These are phyloP conservation scores for Cryptosporidium meleagridis DNA, from an alignment of 169 alveolate species.

Conservation along the genomic window DNA sequence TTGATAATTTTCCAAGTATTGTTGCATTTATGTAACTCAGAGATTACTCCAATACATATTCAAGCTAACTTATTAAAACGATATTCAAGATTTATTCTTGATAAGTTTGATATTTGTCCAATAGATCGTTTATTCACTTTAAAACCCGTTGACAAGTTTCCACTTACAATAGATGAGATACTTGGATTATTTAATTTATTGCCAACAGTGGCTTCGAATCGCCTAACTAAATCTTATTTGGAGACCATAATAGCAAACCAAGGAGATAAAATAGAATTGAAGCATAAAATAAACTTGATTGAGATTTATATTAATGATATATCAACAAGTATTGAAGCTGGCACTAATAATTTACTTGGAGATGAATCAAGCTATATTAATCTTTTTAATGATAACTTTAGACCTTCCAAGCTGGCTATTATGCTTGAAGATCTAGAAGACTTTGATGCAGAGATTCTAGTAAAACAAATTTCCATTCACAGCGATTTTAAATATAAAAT, in stretches of 20 bases:
- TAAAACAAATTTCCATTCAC: not conserved
- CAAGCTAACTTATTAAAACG: conserved; percentile 67
- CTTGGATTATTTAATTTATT: conserved; percentile 28
- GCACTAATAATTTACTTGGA: not conserved
- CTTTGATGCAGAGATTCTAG: conserved; percentile 9
- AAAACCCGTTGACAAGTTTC: conserved; percentile 55
- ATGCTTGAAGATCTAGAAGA: conserved; percentile 41
- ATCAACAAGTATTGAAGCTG: not conserved
- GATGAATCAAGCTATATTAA: not conserved
- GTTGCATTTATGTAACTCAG: conserved; percentile 35
- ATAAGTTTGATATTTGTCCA: conserved; percentile 14
- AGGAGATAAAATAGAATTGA: conserved; percentile 20
- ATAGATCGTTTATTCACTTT: conserved; percentile 45
- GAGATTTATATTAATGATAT: conserved; percentile 49
- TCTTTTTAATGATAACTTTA: conserved; percentile 11
- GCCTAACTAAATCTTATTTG: conserved; percentile 40
- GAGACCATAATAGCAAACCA: conserved; percentile 26
- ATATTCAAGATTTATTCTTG: conserved; percentile 54
- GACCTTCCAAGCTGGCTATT: conserved; percentile 21
- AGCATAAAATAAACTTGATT: conserved; percentile 27
- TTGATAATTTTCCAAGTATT: conserved; percentile 21
- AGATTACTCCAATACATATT: conserved; percentile 60
- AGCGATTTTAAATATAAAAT: not conserved
- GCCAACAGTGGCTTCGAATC: conserved; percentile 6
- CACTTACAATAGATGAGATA: conserved; percentile 50